These are phyloP conservation scores for Ulmus americana DNA, from an alignment of 331 rosid genomes.

Conservation along the genomic window DNA sequence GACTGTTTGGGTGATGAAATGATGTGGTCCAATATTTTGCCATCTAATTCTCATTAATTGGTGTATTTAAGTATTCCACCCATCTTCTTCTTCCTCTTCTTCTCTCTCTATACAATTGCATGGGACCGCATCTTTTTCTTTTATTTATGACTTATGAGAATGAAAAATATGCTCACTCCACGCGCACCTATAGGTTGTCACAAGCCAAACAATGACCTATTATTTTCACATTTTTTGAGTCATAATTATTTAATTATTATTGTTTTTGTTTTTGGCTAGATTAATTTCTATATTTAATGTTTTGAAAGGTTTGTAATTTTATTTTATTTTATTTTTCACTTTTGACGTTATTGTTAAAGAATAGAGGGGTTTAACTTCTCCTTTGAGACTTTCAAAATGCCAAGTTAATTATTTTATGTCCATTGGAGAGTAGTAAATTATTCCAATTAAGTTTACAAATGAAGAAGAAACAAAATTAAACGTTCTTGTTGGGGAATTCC, in stretches of 20 bases:
- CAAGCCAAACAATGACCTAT: background rate
- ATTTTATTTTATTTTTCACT: background rate
- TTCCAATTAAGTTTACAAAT: background rate
- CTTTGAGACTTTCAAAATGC: constrained; percentile 11
- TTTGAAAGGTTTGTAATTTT: background rate
- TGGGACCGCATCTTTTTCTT: constrained; percentile 52
- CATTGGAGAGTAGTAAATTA: background rate
- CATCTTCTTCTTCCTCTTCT: constrained; percentile 18
- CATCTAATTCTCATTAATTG: constrained; percentile 60
- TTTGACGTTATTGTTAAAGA: background rate
- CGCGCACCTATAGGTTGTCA: constrained; percentile 31
- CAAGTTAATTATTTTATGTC: background rate
- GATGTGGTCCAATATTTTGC: constrained; percentile 71
- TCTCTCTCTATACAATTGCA: constrained; percentile 18
- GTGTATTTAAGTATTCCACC: constrained; percentile 61
- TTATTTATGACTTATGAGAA: constrained; percentile 26
- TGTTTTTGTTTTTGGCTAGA: background rate
- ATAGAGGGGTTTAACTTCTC: background rate
- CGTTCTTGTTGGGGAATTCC: background rate
- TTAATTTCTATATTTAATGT: background rate
- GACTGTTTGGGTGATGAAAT: constrained; percentile 40
- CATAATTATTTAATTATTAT: background rate
- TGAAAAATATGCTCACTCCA: constrained; percentile 29
- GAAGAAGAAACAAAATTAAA: too few relatives aligned
- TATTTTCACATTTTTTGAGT: background rate